Conservation (phyloP, 208 protist species). For the Trypanosoma congolense region DNA sequence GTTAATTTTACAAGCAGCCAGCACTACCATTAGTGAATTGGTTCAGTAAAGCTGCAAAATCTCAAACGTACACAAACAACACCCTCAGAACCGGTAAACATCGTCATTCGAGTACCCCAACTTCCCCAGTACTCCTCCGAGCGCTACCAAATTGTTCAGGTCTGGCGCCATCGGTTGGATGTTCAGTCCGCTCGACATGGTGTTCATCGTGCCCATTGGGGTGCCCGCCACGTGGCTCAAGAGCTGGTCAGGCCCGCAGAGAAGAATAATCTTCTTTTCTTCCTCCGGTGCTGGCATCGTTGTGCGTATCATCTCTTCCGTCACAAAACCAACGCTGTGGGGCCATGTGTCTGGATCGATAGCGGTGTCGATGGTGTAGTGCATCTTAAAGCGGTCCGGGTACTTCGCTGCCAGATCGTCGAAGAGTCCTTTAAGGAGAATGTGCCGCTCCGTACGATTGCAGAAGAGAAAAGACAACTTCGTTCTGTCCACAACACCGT, state of each 20-base stretch:
- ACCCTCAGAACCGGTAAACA: slow-evolving; percentile 79
- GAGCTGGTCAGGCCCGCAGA: slow-evolving; percentile 85
- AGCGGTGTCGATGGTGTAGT: slow-evolving; percentile 85
- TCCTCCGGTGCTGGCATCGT: slow-evolving; percentile 78
- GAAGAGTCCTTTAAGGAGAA: slow-evolving; percentile 85
- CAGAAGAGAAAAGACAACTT: slow-evolving; percentile 89
- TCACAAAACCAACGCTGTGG: slow-evolving; percentile 73
- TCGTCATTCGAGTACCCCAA: slow-evolving; percentile 82
- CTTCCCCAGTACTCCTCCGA: slow-evolving; percentile 72
- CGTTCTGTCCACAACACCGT: slow-evolving; percentile 70
- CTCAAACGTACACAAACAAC: not conserved
- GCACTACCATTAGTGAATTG: too few species aligned
- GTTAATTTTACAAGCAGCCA: too few species aligned
- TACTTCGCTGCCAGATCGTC: slow-evolving; percentile 71
- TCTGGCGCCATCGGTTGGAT: slow-evolving; percentile 81
- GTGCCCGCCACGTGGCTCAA: slow-evolving; percentile 82
- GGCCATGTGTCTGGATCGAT: slow-evolving; percentile 80
- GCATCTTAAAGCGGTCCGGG: slow-evolving; percentile 77
- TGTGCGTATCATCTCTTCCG: slow-evolving; percentile 62
- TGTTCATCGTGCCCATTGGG: slow-evolving; percentile 61
- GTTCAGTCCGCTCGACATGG: slow-evolving; percentile 69
- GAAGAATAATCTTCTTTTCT: slow-evolving; percentile 81
- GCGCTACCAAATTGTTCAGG: slow-evolving; percentile 75
- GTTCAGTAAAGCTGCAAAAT: too few species aligned
- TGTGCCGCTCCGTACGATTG: slow-evolving; percentile 91